A percentile compares a stretch with the other conserved stretches of the same genome.
Conservation (phyloP, 2,329 filamentous ascomycete species). For the Phialophora chinensis region DNA sequence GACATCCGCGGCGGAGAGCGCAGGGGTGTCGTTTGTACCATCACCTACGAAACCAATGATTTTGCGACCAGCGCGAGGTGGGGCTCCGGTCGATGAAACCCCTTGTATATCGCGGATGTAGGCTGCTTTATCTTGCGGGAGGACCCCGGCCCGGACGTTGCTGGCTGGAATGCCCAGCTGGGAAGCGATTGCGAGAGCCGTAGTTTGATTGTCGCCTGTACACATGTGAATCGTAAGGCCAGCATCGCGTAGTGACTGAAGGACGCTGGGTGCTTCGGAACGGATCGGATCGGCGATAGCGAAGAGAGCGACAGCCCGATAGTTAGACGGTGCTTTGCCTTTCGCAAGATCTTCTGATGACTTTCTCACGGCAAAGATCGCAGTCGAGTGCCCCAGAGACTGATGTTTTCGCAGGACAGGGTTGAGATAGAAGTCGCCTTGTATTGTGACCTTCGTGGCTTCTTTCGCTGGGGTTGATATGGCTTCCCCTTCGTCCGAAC, state of each 20-base stretch:
- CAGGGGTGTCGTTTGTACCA: slow-evolving; percentile 84
- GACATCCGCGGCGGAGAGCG: slow-evolving; percentile 78
- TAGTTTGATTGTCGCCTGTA: slow-evolving; percentile 87
- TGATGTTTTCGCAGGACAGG: slow-evolving; percentile 29
- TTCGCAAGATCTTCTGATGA: slow-evolving; percentile 28
- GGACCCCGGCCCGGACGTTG: slow-evolving; percentile 84
- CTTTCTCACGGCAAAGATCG: slow-evolving; percentile 50
- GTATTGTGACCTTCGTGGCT: not conserved
- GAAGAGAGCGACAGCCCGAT: slow-evolving; percentile 67
- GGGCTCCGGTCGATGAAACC: slow-evolving; percentile 53
- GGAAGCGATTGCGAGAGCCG: slow-evolving; percentile 77
- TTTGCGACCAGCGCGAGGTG: slow-evolving; percentile 46
- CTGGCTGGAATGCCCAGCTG: slow-evolving; percentile 73
- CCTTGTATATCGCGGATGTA: slow-evolving; percentile 50
- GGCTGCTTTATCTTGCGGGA: slow-evolving; percentile 76
- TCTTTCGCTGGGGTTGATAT: not conserved
- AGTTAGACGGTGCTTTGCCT: slow-evolving; percentile 29
- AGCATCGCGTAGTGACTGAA: slow-evolving; percentile 67
- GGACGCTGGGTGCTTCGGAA: slow-evolving; percentile 69
- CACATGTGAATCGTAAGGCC: slow-evolving; percentile 83
- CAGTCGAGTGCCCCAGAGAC: slow-evolving; percentile 51
- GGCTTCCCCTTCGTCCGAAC: not conserved
- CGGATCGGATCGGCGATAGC: slow-evolving; percentile 83
- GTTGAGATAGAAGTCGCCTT: slow-evolving; percentile 26
- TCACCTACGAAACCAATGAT: slow-evolving; percentile 85